Base-by-base conservation (phyloP, 2,329 filamentous ascomycete genomes). In the Fusarium falciforme region DNA sequence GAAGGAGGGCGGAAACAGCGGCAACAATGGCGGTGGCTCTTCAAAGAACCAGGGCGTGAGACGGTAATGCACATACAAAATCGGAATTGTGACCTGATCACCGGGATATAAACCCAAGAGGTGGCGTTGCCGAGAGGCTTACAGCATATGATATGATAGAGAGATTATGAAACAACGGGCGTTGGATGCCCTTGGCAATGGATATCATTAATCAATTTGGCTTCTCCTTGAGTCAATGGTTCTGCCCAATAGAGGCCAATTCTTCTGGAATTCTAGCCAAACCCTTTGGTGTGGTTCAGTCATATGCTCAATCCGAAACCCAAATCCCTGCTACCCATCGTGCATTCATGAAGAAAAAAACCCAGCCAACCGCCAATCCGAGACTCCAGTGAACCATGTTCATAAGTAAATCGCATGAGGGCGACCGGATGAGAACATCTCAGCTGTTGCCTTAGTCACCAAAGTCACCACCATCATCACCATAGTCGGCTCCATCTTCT, bases 1-100 rank as follows among this genome's bases (percentile, higher is more conserved):
- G 74, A 86, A 86, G 76, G 82, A 85, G 11, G 79, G 71, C 40
- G 81, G 65, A 35, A 67, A 47, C 33, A 77, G 71, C 52, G 81
- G 59, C 6, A 72, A 57, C 60, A 75, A 61, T 58, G 66, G 66
- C 3, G 68, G 68, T 35, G 49, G 54, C 17, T 76, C 64, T 70
- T 76, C 31, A 33, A 86, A 85, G 79, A 85, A 83, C 68, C 82
- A 85, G 70, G 85, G 84, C 17, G 85, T 82, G 64, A 82, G 81
- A 77, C 84, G 82, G 76, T 78, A 67, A 77, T 63, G 20, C 1
- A 17, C 20, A 12, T 31, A 31, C 54, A 22, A 8, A 17, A 27
- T 22, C 22, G 17, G 44, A 9, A 49, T 49, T 3, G 22, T 22
- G 42, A 31, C 55, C 62, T 65, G 33, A 62, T 40, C 58, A 33